Evolutionary conservation across 345 rosid species (phyloP).

Genomic region (Toxicodendron radicans): DNA sequence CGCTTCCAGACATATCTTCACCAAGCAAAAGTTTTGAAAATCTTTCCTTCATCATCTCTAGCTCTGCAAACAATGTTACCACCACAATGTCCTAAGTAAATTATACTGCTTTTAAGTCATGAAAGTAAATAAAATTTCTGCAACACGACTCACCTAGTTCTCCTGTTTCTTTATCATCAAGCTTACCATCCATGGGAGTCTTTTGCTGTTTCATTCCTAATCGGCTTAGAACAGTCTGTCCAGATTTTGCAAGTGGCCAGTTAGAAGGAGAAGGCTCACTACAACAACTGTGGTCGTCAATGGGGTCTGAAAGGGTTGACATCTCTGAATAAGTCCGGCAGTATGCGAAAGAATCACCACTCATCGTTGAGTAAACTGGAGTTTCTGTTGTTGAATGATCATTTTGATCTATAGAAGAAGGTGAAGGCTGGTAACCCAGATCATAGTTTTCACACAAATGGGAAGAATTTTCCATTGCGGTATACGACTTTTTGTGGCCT

Average conservation of each 20-base stretch:
- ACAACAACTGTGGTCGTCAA: slow-evolving; percentile 54
- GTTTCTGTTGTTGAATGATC: slow-evolving; percentile 55
- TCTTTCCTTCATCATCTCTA: slow-evolving; percentile 89
- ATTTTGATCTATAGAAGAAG: slow-evolving; percentile 50
- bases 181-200: slow-evolving; percentile 31
- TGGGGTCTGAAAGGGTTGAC: slow-evolving; percentile 60
- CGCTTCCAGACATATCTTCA: slow-evolving; percentile 97
- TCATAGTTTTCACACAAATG: slow-evolving; percentile 50
- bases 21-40: slow-evolving; percentile 88
- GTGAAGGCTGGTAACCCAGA: slow-evolving; percentile 51
- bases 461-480: slow-evolving; percentile 42
- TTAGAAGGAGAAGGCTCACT: slow-evolving; percentile 64
- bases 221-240: slow-evolving; percentile 23
- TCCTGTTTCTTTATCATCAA: slow-evolving; percentile 44
- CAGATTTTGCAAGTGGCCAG: slow-evolving; percentile 49
- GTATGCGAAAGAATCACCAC: slow-evolving; percentile 55
- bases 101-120: neutral
- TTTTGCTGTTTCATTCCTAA: slow-evolving; percentile 38
- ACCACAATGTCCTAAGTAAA: neutral
- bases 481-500: neutral
- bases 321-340: slow-evolving; percentile 63
- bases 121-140: neutral
- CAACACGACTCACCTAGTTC: slow-evolving; percentile 49
- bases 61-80: slow-evolving; percentile 39
- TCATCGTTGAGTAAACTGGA: slow-evolving; percentile 51